phyloP scores from a whole-genome alignment of 2,329 filamentous ascomycete genomes.

The Aspergillus chevalieri region DNA sequence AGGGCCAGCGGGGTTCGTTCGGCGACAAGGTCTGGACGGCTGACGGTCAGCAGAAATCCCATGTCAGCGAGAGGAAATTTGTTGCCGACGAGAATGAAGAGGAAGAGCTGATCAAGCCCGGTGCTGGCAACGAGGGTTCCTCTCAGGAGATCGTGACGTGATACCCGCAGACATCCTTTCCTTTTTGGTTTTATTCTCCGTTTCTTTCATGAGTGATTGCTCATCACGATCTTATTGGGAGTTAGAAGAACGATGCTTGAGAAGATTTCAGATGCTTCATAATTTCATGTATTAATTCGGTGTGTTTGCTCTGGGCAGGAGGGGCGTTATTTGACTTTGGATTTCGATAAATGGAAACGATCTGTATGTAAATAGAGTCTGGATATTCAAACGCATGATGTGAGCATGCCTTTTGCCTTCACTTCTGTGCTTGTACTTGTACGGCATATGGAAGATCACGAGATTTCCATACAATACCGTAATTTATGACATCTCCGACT shows the following conservation, averaged over 20 bases:
- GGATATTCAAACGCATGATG: constrained; percentile 8
- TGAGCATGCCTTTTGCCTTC: constrained; percentile 1
- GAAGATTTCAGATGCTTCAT: constrained; percentile 1
- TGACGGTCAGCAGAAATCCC: constrained; percentile 48
- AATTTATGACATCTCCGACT: constrained; percentile 1
- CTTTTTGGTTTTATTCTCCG: not conserved
- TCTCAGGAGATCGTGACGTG: constrained; percentile 28
- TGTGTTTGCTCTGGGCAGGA: constrained; percentile 15
- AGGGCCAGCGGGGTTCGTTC: constrained; percentile 80
- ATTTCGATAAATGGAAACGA: constrained; percentile 10
- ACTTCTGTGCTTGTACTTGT: not conserved
- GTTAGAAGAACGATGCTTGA: not conserved
- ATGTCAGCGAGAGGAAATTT: constrained; percentile 86
- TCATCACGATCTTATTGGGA: not conserved
- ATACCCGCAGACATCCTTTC: not conserved
- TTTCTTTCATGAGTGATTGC: too few species aligned
- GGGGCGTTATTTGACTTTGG: constrained; percentile 18
- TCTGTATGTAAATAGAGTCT: constrained; percentile 21
- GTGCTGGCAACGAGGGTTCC: constrained; percentile 21
- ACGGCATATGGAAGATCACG: not conserved
- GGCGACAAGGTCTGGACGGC: constrained; percentile 89
- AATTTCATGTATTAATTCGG: constrained; percentile 22
- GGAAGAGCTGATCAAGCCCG: constrained; percentile 64
- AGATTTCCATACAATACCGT: constrained; percentile 1
- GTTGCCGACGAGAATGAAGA: constrained; percentile 60